Conservation (phyloP, 192 early-diverging fungal genomes). For the Oehlia diaphana region DNA sequence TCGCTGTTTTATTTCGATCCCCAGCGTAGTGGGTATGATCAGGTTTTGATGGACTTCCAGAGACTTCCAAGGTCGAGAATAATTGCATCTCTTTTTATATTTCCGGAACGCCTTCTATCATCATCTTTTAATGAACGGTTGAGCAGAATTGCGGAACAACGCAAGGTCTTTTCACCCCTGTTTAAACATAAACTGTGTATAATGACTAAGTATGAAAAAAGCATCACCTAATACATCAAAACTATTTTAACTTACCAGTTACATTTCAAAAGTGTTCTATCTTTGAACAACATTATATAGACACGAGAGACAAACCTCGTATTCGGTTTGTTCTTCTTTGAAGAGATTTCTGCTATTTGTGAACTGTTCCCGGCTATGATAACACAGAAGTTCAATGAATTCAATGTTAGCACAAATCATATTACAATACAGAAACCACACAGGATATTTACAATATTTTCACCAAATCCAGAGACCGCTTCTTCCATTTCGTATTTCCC, state of each 20-base stretch:
- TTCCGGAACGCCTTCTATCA: conserved; percentile 10
- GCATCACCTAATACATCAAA: neutral
- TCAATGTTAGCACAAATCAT: too few relatives aligned
- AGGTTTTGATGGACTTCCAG: conserved; percentile 13
- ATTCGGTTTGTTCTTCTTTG: neutral
- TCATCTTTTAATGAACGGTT: conserved; percentile 25
- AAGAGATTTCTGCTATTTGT: neutral
- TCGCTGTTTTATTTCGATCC: conserved; percentile 6
- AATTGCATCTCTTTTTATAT: conserved; percentile 19
- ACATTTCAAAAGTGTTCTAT: neutral
- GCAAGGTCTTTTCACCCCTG: conserved; percentile 13
- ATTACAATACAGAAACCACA: too few relatives aligned
- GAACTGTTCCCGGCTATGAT: too few relatives aligned
- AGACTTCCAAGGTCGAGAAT: conserved; percentile 23
- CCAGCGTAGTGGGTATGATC: conserved; percentile 23
- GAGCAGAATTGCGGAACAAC: neutral
- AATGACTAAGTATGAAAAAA: neutral
- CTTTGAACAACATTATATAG: neutral
- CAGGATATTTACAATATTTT: too few relatives aligned
- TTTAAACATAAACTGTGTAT: neutral
- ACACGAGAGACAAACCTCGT: neutral
- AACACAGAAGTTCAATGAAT: too few relatives aligned
- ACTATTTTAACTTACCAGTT: neutral
- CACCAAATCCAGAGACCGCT: too few relatives aligned
- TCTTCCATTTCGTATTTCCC: too few relatives aligned